phyloP scores from a whole-genome alignment of 768 basidiomycete genomes.

The Pulveroboletus frians region DNA sequence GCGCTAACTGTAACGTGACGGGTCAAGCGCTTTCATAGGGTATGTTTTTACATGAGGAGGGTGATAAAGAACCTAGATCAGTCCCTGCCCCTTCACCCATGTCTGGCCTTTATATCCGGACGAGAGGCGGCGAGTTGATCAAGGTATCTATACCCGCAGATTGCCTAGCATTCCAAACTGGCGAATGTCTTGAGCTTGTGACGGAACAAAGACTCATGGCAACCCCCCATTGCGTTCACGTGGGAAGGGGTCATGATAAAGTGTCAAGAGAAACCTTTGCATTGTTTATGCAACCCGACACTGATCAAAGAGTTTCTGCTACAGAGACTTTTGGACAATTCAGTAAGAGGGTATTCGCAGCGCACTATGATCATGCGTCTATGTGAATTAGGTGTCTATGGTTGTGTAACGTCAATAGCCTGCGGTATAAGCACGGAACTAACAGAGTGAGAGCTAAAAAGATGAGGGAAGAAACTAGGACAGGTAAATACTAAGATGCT shows the following conservation, averaged over 20 bases:
- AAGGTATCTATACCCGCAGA: slow-evolving; percentile 84
- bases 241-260: slow-evolving; percentile 49
- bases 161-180: slow-evolving; percentile 93
- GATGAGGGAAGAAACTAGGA: not conserved
- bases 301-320: slow-evolving; percentile 63
- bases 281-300: slow-evolving; percentile 86
- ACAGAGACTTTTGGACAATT: slow-evolving; percentile 85
- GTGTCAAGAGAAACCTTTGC: slow-evolving; percentile 87
- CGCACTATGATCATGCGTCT: slow-evolving; percentile 37
- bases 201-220: slow-evolving; percentile 78
- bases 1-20: not conserved
- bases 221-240: slow-evolving; percentile 91
- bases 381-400: slow-evolving; percentile 18
- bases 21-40: slow-evolving; percentile 44
- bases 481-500: not conserved
- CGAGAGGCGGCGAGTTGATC: slow-evolving; percentile 68
- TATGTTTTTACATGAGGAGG: slow-evolving; percentile 65
- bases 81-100: slow-evolving; percentile 66
- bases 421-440: slow-evolving; percentile 6
- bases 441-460: not conserved
- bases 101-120: slow-evolving; percentile 90
- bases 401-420: not conserved
- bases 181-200: slow-evolving; percentile 89
- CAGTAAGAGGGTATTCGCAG: slow-evolving; percentile 71
- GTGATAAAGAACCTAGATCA: slow-evolving; percentile 36